Base-by-base conservation (phyloP, 2,329 filamentous ascomycete genomes). In the Amauroascus niger region DNA sequence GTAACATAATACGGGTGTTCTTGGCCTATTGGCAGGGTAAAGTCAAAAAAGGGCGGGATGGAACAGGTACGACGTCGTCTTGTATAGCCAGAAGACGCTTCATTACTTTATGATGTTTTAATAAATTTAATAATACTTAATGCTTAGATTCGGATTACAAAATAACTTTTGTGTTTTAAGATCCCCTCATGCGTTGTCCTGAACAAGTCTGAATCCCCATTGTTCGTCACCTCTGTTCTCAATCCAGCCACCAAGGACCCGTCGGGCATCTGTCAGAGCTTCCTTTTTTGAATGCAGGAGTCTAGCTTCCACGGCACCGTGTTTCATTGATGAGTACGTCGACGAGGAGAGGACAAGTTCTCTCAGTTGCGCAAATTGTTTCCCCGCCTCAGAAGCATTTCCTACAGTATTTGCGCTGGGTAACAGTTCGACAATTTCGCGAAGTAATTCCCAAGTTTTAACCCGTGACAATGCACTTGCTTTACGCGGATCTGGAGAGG, bases 401-500 rank as follows among this genome's bases (percentile, higher is more conserved):
- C 22, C 45, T n/a, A 37, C 5, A 3, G 20, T 13, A 22, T 7
- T 37, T 13, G 22, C 28, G 1, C 26, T 18, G 2, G 51, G 33
- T 22, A 58, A 46, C 30, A 58, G 47, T 32, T 57, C 40, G 13
- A 58, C 37, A 22, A 67, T 61, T 18, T 66, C 63, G 11, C 55
- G 55, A 28, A 66, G 56, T 30, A 65, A 52, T 48, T 58, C 58
- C 70, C 70, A 73, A 55, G 71, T 59, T 45, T 64, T 70, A 33
- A 68, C 67, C 26, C 69, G 62, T 6, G 68, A 72, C 26, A 73
- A 56, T 6, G 62, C 61, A 8, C 69, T 71, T 13, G 69, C 69
- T 5, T 70, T 70, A 14, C 65, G 61, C n/a, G 64, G 52, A 28
- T 61, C 59, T 13, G 65, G 63, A 5, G 63, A 62, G 22, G 65